Percentiles rank a stretch among this genome's conserved stretches.
phyloP scores from a whole-genome alignment of 441 rosid species.

The Jatropha multifida region DNA sequence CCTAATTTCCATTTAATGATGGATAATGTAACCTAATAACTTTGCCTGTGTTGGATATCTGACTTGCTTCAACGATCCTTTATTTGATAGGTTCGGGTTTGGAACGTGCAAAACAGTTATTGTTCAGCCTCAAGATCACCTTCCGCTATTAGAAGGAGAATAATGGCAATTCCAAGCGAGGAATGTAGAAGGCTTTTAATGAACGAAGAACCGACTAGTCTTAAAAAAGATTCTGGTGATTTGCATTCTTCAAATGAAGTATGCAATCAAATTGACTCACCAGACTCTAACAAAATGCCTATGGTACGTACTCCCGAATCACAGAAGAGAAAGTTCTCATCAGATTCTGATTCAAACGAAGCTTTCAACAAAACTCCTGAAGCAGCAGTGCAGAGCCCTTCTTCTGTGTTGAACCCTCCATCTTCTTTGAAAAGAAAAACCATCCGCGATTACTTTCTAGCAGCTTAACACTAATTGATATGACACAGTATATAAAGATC shows the following conservation, averaged over 20 bases:
- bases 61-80: conserved; percentile 3
- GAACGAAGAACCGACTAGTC: conserved; percentile 34
- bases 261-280: conserved; percentile 25
- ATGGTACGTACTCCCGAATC: conserved; percentile 60
- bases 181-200: conserved; percentile 41
- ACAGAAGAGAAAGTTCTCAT: conserved; percentile 37
- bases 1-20: background rate
- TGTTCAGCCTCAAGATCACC: conserved; percentile 39
- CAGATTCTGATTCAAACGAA: conserved; percentile 35
- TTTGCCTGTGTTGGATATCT: background rate
- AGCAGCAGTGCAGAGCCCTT: conserved; percentile 60
- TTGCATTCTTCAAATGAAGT: conserved; percentile 26
- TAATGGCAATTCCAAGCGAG: conserved; percentile 55
- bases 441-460: conserved; percentile 78
- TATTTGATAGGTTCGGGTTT: conserved; percentile 59
- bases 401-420: conserved; percentile 83
- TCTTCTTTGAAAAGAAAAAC: conserved; percentile 83
- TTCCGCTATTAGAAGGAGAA: conserved; percentile 60
- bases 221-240: conserved; percentile 30
- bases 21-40: background rate
- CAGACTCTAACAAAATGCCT: conserved; percentile 29
- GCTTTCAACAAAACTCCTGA: conserved; percentile 59
- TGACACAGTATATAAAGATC: background rate
- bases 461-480: conserved; percentile 19
- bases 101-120: conserved; percentile 54